Evolutionary conservation across 345 rosid genomes (phyloP).

Genomic region (Ceriops decandra): DNA sequence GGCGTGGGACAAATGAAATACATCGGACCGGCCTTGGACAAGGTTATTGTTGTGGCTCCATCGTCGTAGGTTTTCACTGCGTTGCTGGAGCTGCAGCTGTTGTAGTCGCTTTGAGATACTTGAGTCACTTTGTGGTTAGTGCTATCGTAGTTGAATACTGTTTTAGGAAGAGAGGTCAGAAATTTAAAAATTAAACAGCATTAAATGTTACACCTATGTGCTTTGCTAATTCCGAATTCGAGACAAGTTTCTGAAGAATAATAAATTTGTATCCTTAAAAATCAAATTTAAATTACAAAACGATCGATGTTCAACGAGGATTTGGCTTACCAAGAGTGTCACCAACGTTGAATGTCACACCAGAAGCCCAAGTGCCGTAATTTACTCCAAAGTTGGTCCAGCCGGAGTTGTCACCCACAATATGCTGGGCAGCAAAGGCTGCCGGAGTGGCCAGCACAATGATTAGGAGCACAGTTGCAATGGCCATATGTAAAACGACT

Average conservation of each 20-base stretch:
- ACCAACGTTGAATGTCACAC: conserved; percentile 41
- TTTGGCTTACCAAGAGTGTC: conserved; percentile 38
- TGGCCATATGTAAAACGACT: conserved; percentile 6
- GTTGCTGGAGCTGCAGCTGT: conserved; percentile 31
- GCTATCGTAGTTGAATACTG: conserved; percentile 39
- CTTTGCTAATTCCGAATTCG: not conserved
- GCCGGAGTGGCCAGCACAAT: conserved; percentile 35
- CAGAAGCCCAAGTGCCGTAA: conserved; percentile 33
- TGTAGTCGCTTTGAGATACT: conserved; percentile 31
- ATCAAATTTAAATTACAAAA: too few relatives aligned
- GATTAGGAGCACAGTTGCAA: conserved; percentile 26
- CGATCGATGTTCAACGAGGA: too few relatives aligned
- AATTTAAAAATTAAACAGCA: not conserved
- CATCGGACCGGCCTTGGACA: conserved; percentile 25
- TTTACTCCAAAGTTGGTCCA: conserved; percentile 29
- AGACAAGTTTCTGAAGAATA: not conserved
- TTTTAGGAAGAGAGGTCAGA: not conserved
- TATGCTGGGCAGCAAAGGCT: conserved; percentile 28
- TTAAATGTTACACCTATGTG: not conserved
- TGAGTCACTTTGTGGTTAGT: conserved; percentile 26
- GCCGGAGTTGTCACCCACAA: conserved; percentile 38
- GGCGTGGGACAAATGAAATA: conserved; percentile 45
- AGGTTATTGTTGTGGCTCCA: conserved; percentile 30
- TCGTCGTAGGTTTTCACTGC: conserved; percentile 17
- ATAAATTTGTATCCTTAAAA: too few relatives aligned